These are phyloP conservation scores for sunflower (Helianthus annuus) DNA, from an alignment of 129 eudicot genomes.

Conservation along the genomic window DNA sequence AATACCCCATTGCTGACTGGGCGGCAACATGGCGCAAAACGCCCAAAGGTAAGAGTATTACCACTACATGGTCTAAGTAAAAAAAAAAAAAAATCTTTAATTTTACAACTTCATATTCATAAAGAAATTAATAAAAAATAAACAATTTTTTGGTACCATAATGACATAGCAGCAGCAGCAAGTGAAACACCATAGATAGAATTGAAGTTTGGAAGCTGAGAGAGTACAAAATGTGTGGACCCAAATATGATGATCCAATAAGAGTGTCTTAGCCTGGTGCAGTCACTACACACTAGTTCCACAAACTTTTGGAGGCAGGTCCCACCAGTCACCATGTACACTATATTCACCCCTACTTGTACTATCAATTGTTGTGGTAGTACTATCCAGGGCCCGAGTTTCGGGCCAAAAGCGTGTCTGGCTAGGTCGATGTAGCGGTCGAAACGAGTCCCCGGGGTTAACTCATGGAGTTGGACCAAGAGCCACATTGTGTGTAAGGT, in stretches of 20 bases:
- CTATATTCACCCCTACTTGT: constrained; percentile 73
- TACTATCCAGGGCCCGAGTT: constrained; percentile 79
- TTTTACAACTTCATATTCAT: background rate
- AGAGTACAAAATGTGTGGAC: constrained; percentile 68
- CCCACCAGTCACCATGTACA: constrained; percentile 97
- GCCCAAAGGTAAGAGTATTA: too few species aligned
- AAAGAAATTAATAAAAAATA: background rate
- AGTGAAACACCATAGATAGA: constrained; percentile 82
- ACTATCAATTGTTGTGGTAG: constrained; percentile 91
- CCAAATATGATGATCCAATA: constrained; percentile 87
- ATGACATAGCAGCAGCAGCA: constrained; percentile 80
- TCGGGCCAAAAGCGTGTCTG: constrained; percentile 73
- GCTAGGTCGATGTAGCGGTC: constrained; percentile 81
- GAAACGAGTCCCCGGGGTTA: constrained; percentile 64
- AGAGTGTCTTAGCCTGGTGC: constrained; percentile 60
- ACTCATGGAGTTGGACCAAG: constrained; percentile 78
- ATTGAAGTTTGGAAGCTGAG: constrained; percentile 85
- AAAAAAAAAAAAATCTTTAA: background rate
- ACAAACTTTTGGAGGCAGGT: constrained; percentile 80
- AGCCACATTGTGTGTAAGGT: constrained; percentile 86
- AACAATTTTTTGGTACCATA: constrained; percentile 40
- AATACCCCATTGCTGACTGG: too few species aligned
- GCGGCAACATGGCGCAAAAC: too few species aligned
- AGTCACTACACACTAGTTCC: constrained; percentile 68
- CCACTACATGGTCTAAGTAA: too few species aligned